These are phyloP conservation scores for Kalmusia sp. DNA, from an alignment of 2,329 filamentous ascomycete genomes.

Conservation along the genomic window DNA sequence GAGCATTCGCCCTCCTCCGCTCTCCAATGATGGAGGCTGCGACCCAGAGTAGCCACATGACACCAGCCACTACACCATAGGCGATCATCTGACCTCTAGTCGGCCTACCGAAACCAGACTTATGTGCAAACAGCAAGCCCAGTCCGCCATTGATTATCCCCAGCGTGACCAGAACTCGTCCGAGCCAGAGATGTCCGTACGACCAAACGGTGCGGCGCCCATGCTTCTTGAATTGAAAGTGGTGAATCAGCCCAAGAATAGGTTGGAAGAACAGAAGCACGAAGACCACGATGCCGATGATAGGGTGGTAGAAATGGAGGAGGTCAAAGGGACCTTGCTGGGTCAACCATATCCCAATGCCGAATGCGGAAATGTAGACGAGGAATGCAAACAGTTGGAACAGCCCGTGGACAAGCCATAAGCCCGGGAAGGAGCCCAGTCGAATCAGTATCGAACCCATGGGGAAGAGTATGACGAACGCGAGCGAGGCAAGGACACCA, in stretches of 20 bases:
- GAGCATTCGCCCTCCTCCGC: constrained; percentile 20
- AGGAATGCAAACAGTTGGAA: constrained; percentile 55
- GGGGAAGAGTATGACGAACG: constrained; percentile 49
- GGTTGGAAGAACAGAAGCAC: constrained; percentile 61
- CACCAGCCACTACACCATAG: constrained; percentile 41
- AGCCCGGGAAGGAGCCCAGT: constrained; percentile 42
- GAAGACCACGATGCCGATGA: constrained; percentile 60
- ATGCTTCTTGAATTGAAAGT: constrained; percentile 55
- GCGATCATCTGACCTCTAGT: constrained; percentile 36
- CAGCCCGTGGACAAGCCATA: constrained; percentile 48
- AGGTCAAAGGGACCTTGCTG: constrained; percentile 28
- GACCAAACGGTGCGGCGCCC: constrained; percentile 52
- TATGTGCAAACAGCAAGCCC: constrained; percentile 45
- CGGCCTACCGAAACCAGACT: constrained; percentile 35
- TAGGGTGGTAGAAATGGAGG: constrained; percentile 50
- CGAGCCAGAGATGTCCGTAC: constrained; percentile 61
- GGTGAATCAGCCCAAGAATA: constrained; percentile 57
- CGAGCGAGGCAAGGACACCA: constrained; percentile 45
- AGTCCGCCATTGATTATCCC: constrained; percentile 63
- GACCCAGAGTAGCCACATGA: constrained; percentile 46
- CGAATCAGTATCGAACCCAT: constrained; percentile 49
- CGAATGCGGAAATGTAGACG: constrained; percentile 55
- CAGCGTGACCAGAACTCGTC: constrained; percentile 56
- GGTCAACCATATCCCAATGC: constrained; percentile 57
- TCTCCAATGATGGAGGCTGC: constrained; percentile 37